phyloP scores from a whole-genome alignment of 257 asterid species.

The Solanum gracilifrons region DNA sequence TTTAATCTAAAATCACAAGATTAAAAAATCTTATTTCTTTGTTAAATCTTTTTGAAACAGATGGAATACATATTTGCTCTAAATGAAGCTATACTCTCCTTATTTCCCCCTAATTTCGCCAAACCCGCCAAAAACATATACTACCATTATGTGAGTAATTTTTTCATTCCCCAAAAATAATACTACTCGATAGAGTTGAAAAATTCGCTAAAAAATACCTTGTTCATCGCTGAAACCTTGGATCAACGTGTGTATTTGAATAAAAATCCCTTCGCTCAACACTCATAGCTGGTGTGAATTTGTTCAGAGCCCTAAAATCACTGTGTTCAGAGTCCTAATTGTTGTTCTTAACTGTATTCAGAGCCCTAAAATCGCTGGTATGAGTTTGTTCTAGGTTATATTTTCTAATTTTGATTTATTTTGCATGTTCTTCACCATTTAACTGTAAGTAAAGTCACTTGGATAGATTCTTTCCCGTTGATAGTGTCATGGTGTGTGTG shows the following conservation, averaged over 20 bases:
- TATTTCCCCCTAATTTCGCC: neutral
- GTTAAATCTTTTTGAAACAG: too few species aligned
- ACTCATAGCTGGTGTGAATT: neutral
- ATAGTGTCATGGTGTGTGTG: neutral
- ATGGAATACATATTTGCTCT: neutral
- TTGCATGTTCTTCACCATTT: neutral
- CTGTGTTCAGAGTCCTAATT: neutral
- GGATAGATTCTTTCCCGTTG: neutral
- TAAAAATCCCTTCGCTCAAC: neutral
- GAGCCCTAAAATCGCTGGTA: neutral
- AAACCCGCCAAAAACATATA: neutral
- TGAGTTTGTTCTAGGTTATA: neutral
- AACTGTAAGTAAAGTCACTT: neutral
- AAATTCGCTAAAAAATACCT: neutral
- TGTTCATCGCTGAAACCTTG: neutral
- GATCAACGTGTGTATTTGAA: neutral
- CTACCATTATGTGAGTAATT: too few species aligned
- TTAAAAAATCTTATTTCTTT: fast-evolving
- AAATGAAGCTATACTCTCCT: neutral
- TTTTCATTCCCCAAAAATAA: neutral
- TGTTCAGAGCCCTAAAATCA: neutral
- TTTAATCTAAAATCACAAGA: too few species aligned
- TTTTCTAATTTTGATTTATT: neutral
- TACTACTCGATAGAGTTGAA: neutral
- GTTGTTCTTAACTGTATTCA: neutral